These are phyloP conservation scores for Ophryocystis elektroscirrha DNA, from an alignment of 169 alveolate species.

Conservation along the genomic window DNA sequence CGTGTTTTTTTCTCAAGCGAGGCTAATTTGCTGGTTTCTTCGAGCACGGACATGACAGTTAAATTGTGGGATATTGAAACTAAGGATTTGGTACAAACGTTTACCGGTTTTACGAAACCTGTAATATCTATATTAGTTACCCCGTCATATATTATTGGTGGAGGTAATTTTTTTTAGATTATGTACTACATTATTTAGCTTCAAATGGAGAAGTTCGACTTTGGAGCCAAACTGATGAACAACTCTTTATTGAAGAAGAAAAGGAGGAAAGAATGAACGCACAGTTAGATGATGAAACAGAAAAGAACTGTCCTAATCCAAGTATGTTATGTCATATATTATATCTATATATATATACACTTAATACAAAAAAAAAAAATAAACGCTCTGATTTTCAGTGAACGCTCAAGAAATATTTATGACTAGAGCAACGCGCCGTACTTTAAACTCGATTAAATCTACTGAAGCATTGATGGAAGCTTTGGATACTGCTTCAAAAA, in stretches of 20 bases:
- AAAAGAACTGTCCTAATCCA: constrained; percentile 4
- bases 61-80: constrained; percentile 58
- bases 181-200: background rate
- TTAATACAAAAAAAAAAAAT: background rate
- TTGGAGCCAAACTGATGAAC: constrained; percentile 19
- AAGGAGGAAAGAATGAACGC: constrained; percentile 9
- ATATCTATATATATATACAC: too few species aligned
- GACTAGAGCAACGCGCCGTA: constrained; percentile 5
- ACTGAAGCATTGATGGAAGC: constrained; percentile 19
- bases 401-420: too few species aligned
- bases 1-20: constrained; percentile 4
- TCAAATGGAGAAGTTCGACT: constrained; percentile 3
- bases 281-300: constrained; percentile 9
- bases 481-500: too few species aligned
- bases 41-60: constrained; percentile 45
- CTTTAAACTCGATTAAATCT: constrained; percentile 11
- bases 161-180: too few species aligned
- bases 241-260: constrained; percentile 19
- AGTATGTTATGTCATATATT: too few species aligned
- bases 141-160: too few species aligned
- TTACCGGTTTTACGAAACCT: too few species aligned
- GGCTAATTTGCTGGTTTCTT: constrained; percentile 38
- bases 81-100: too few species aligned
- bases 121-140: background rate
- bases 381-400: background rate